Evolutionary conservation across 2,329 filamentous ascomycete genomes (phyloP).

Genomic region (Cordyceps farinosa): DNA sequence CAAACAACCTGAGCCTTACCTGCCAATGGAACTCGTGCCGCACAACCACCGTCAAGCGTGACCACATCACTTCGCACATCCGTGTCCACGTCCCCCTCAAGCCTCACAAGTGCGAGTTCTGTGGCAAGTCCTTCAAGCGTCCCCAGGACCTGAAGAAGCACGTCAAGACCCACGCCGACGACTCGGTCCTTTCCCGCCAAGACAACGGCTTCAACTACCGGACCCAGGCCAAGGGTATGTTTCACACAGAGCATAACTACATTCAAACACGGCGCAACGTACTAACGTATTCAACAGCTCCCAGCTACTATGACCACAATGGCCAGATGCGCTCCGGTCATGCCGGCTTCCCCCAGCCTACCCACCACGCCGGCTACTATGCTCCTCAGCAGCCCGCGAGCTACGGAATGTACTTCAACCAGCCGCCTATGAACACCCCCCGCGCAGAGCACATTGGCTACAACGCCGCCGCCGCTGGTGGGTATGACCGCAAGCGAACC

Average conservation of each 20-base stretch:
- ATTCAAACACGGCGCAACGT: neutral
- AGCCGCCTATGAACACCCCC: slow-evolving; percentile 53
- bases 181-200: slow-evolving; percentile 68
- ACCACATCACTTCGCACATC: slow-evolving; percentile 98
- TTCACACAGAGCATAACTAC: slow-evolving; percentile 19
- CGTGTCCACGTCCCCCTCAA: slow-evolving; percentile 98
- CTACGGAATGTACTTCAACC: slow-evolving; percentile 76
- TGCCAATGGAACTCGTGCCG: slow-evolving; percentile 97
- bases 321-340: slow-evolving; percentile 58
- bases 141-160: slow-evolving; percentile 99
- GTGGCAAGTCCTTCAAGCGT: slow-evolving; percentile 97
- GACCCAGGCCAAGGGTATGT: slow-evolving; percentile 47
- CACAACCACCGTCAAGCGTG: slow-evolving; percentile 95
- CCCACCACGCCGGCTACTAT: slow-evolving; percentile 54
- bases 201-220: slow-evolving; percentile 56
- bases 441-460: slow-evolving; percentile 63
- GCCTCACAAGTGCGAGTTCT: slow-evolving; percentile 98
- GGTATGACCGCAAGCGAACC: slow-evolving; percentile 77
- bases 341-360: slow-evolving; percentile 53
- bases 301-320: slow-evolving; percentile 63
- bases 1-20: slow-evolving; percentile 95
- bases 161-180: slow-evolving; percentile 97
- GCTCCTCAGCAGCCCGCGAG: slow-evolving; percentile 50
- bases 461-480: slow-evolving; percentile 42
- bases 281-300: slow-evolving; percentile 26